phyloP scores from a whole-genome alignment of 2,329 filamentous ascomycete species.

The Elsinoe ampelina region DNA sequence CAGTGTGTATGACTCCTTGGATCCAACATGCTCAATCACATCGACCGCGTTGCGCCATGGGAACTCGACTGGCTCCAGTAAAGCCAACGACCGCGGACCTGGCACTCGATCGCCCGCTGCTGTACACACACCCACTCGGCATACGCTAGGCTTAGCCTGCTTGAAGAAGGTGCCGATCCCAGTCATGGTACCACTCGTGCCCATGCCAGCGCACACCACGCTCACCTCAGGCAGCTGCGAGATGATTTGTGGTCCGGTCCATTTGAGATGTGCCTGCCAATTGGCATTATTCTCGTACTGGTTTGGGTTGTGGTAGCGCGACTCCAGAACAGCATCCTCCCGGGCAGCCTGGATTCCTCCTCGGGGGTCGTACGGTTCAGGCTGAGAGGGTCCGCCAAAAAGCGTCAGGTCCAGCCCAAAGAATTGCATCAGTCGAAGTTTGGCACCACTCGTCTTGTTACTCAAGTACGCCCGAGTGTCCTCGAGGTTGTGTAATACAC shows the following conservation, averaged over 20 bases:
- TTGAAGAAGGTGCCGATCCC: conserved; percentile 58
- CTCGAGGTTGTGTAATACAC: conserved; percentile 42
- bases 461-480: conserved; percentile 48
- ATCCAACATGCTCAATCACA: conserved; percentile 47
- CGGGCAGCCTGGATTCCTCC: conserved; percentile 45
- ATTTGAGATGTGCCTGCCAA: conserved; percentile 67
- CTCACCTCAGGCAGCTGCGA: conserved; percentile 62
- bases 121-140: conserved; percentile 43
- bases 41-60: conserved; percentile 20
- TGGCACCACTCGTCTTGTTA: conserved; percentile 48
- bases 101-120: conserved; percentile 49
- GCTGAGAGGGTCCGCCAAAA: conserved; percentile 51
- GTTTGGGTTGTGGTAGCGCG: conserved; percentile 47
- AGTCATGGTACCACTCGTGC: conserved; percentile 86
- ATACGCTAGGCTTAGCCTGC: conserved; percentile 33
- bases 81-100: conserved; percentile 38
- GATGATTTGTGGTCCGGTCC: conserved; percentile 81
- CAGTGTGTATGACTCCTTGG: conserved; percentile 43
- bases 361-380: conserved; percentile 44
- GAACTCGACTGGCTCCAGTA: conserved; percentile 19
- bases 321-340: conserved; percentile 33
- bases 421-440: conserved; percentile 49
- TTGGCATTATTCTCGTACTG: conserved; percentile 88
- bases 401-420: conserved; percentile 50
- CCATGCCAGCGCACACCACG: conserved; percentile 81